Evolutionary conservation across 2,329 filamentous ascomycete species (phyloP), one percentile per base, ranked within the genome.

Genomic region (Fusarium poae): DNA sequence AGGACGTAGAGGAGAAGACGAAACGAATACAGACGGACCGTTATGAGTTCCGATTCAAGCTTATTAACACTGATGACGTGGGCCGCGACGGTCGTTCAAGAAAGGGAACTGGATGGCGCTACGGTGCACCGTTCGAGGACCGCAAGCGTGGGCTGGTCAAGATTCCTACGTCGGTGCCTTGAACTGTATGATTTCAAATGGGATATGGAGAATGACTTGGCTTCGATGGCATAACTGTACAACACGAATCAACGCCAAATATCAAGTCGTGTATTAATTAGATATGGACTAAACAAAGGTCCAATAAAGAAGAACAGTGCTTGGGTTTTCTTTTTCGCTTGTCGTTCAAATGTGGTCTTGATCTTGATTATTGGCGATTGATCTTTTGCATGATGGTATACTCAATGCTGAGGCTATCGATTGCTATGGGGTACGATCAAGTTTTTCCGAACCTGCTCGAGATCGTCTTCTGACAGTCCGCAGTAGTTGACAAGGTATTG

Each of bases 81-180:
- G 88, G 89, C 32, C 79, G 77, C 23, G 78, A 83, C 50, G 89
- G 89, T 23, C 83, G 85, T 62, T 80, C 83, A 6, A 78, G 80
- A 35, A 78, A 77, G 27, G 88, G 81, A 15, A 83, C 86, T 3
- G 89, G 89, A 21, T 88, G 85, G 84, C 81, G 88, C 62, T 92
- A 92, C 71, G 89, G 89, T 63, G 84, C 84, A 63, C 89, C 89
- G 13, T 82, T 83, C 67, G 82, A 87, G 74, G 89, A 92, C 74
- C 84, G 89, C 58, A 86, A 84, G 79, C 86, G 84, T 71, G 89
- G 87, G n/a, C 75, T 85, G 75, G 79, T 90, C 80, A 91, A 91
- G 84, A 91, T 91, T 74, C 89, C 89, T 23, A 90, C 85, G 35
- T 85, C 82, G 54, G 87, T 91, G 56, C 85, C 84, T 62, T 87